Percentiles rank a stretch among this genome's conserved stretches.
Evolutionary conservation across 495 filamentous ascomycete genomes (phyloP).

Genomic region (Alectoria sarmentosa): DNA sequence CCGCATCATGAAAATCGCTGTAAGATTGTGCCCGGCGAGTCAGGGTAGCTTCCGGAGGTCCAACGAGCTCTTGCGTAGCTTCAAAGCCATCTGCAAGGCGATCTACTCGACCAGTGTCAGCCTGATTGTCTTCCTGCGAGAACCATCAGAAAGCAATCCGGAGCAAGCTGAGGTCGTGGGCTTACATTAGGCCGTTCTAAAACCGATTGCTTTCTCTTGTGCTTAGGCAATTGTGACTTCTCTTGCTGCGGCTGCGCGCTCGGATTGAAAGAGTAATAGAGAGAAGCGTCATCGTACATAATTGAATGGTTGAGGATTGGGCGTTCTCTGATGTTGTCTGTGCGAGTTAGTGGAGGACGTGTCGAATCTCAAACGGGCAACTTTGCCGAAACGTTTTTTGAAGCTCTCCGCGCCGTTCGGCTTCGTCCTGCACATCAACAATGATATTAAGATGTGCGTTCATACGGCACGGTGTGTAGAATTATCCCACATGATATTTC

Average conservation of each 20-base stretch:
- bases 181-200: constrained; percentile 65
- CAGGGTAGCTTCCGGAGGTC: constrained; percentile 56
- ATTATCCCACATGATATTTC: background rate
- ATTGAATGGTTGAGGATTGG: background rate
- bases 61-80: constrained; percentile 27
- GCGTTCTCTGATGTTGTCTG: background rate
- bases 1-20: constrained; percentile 62
- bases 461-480: constrained; percentile 20
- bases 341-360: background rate
- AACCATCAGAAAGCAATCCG: constrained; percentile 33
- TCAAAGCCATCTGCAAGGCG: constrained; percentile 21
- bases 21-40: constrained; percentile 65
- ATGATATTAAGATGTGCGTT: constrained; percentile 25
- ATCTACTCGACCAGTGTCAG: constrained; percentile 39
- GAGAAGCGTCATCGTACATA: constrained; percentile 75
- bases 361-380: constrained; percentile 10
- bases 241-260: constrained; percentile 43
- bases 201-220: constrained; percentile 55
- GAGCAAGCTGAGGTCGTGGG: constrained; percentile 26
- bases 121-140: constrained; percentile 35
- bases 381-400: constrained; percentile 15
- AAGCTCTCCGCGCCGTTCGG: constrained; percentile 1
- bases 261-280: constrained; percentile 54
- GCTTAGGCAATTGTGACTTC: constrained; percentile 33
- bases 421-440: constrained; percentile 1